phyloP scores from a whole-genome alignment of 1,284 basidiomycete species.

The Tilletia setariae region DNA sequence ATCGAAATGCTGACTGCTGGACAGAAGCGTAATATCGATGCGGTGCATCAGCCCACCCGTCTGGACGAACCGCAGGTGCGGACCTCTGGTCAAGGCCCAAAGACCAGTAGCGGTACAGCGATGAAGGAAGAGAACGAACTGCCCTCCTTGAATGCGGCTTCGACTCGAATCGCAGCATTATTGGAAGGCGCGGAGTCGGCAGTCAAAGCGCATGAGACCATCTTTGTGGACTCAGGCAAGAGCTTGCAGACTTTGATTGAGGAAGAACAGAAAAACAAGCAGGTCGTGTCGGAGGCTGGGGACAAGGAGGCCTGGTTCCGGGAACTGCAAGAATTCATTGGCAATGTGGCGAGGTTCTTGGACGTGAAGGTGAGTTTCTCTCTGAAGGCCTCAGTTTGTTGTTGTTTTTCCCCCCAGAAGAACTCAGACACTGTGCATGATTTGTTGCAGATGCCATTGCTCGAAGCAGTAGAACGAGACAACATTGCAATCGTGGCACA shows the following conservation, averaged over 20 bases:
- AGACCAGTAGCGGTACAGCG: not conserved
- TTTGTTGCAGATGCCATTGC: constrained; percentile 15
- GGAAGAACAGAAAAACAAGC: constrained; percentile 37
- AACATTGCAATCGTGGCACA: constrained; percentile 25
- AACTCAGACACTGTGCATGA: not conserved
- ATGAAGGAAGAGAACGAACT: constrained; percentile 19
- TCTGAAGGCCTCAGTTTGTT: no score
- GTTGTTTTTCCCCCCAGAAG: no score
- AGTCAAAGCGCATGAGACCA: constrained; percentile 22
- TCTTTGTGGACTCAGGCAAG: constrained; percentile 22
- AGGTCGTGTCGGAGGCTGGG: constrained; percentile 31
- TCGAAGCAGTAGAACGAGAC: constrained; percentile 41
- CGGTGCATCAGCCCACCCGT: not conserved
- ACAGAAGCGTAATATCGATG: not conserved
- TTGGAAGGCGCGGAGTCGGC: constrained; percentile 31
- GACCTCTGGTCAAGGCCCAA: not conserved
- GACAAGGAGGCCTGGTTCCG: constrained; percentile 43
- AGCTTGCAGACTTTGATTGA: constrained; percentile 28
- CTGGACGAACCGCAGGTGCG: constrained; percentile 2
- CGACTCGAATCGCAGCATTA: constrained; percentile 29
- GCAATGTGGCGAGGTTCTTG: constrained; percentile 40
- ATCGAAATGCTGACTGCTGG: not conserved
- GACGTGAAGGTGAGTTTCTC: constrained; percentile 34
- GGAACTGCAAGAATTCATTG: constrained; percentile 43
- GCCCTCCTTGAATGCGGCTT: constrained; percentile 36